Percentiles rank a stretch among this genome's conserved stretches.
These are phyloP conservation scores for Tilletia indica DNA, from an alignment of 1,284 basidiomycete genomes.

Conservation along the genomic window DNA sequence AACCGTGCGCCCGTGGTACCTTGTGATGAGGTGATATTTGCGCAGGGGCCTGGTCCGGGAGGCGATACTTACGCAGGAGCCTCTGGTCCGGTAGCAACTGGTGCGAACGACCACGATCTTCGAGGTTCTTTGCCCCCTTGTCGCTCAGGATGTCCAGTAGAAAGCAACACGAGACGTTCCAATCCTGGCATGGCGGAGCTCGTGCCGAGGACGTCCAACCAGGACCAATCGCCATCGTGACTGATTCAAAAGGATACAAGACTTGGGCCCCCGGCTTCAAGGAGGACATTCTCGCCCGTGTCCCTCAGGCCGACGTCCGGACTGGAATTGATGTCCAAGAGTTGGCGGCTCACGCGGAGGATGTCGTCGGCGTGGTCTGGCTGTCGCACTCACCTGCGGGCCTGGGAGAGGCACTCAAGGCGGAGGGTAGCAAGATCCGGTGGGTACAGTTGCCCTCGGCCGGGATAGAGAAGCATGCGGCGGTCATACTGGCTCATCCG, in stretches of 20 bases:
- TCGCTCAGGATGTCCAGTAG: too few species aligned
- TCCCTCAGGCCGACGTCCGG: background rate
- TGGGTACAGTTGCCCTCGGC: constrained; percentile 45
- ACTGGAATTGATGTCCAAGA: background rate
- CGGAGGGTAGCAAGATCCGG: constrained; percentile 11
- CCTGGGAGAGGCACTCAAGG: constrained; percentile 20
- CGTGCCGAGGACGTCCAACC: background rate
- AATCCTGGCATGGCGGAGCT: too few species aligned
- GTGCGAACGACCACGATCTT: too few species aligned
- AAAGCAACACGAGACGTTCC: too few species aligned
- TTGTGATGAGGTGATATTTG: too few species aligned
- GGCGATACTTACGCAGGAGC: too few species aligned
- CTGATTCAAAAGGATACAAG: constrained; percentile 10
- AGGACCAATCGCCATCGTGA: constrained; percentile 15
- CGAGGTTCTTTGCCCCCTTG: too few species aligned
- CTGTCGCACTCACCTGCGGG: constrained; percentile 13
- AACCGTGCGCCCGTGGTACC: too few species aligned
- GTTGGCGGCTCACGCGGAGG: constrained; percentile 2
- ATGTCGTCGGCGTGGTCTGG: constrained; percentile 26
- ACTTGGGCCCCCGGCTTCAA: constrained; percentile 10
- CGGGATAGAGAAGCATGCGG: constrained; percentile 33
- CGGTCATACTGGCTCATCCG: constrained; percentile 24
- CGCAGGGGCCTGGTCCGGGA: too few species aligned
- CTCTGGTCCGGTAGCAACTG: too few species aligned
- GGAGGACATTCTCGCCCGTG: background rate